Evolutionary conservation across 371 early-diverging fungal genomes (phyloP).

Genomic region (Circinella umbellata): DNA sequence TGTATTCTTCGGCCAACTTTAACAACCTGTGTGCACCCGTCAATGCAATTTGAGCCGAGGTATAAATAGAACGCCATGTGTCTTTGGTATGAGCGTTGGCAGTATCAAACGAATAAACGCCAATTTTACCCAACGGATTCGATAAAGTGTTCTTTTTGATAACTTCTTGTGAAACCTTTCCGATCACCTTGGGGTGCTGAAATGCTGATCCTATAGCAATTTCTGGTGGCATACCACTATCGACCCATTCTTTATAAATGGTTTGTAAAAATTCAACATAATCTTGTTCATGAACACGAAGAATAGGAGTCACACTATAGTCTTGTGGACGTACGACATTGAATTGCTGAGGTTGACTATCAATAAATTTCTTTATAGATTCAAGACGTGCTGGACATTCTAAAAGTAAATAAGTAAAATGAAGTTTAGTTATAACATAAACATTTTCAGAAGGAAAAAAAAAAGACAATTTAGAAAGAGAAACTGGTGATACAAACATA

Average conservation of each 20-base stretch:
- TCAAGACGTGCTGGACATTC: slow-evolving; percentile 48
- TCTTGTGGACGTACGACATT: slow-evolving; percentile 44
- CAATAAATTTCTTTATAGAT: slow-evolving; percentile 37
- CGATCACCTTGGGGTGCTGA: slow-evolving; percentile 40
- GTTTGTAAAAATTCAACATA: slow-evolving; percentile 61
- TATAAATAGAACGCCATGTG: slow-evolving; percentile 67
- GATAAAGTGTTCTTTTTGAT: slow-evolving; percentile 30
- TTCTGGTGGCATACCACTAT: slow-evolving; percentile 58
- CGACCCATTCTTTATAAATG: slow-evolving; percentile 65
- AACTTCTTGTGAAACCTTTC: slow-evolving; percentile 29
- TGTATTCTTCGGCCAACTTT: no score
- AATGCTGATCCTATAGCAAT: slow-evolving; percentile 66
- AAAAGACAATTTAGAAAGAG: not conserved
- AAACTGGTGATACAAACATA: slow-evolving; percentile 14
- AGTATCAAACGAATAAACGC: slow-evolving; percentile 63
- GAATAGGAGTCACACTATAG: slow-evolving; percentile 59
- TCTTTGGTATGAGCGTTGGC: slow-evolving; percentile 63
- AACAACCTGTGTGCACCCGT: slow-evolving; percentile 60
- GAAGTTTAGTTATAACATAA: no score
- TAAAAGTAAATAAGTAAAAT: slow-evolving; percentile 1
- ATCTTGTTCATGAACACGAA: slow-evolving; percentile 59
- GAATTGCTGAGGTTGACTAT: slow-evolving; percentile 29
- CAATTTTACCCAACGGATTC: slow-evolving; percentile 26
- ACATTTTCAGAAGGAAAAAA: not conserved
- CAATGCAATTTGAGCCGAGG: slow-evolving; percentile 67